Percentiles rank a stretch among this genome's conserved stretches.
These are phyloP conservation scores for Trichoderma sp. DNA, from an alignment of 2,329 filamentous ascomycete genomes.

Conservation along the genomic window DNA sequence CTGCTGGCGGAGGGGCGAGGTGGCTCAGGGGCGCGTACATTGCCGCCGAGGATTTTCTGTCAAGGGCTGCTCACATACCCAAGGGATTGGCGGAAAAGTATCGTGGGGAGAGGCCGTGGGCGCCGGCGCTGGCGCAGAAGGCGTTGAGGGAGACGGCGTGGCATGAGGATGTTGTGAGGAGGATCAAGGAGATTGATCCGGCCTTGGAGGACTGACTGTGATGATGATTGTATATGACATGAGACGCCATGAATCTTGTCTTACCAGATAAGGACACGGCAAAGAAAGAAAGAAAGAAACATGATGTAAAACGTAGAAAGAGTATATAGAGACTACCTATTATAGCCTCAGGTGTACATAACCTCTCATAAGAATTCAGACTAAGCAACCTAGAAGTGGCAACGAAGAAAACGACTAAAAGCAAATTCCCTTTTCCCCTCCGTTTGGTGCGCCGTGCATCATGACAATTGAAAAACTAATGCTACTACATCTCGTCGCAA, in stretches of 20 bases:
- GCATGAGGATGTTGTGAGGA: constrained; percentile 32
- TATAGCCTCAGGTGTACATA: neutral
- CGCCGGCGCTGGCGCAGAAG: constrained; percentile 28
- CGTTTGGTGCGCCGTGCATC: neutral
- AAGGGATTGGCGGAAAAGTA: constrained; percentile 30
- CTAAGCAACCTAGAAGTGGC: neutral
- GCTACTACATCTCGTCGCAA: neutral
- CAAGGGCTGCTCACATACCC: constrained; percentile 38
- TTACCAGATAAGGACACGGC: neutral
- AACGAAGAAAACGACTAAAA: neutral
- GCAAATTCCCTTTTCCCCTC: neutral
- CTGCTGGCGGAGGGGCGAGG: constrained; percentile 60
- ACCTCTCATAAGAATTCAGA: neutral
- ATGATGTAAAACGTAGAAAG: neutral
- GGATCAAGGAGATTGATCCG: constrained; percentile 27
- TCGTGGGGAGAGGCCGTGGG: constrained; percentile 30
- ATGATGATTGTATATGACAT: neutral
- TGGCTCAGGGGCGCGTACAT: constrained; percentile 90
- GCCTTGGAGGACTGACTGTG: neutral
- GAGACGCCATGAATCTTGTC: neutral
- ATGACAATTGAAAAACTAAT: neutral
- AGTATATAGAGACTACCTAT: neutral
- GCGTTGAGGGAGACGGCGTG: constrained; percentile 31
- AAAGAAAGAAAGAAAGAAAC: too few species aligned
- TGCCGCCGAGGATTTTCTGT: constrained; percentile 51